Conservation (phyloP, 768 basidiomycete genomes). For the Leccinum imitatum region DNA sequence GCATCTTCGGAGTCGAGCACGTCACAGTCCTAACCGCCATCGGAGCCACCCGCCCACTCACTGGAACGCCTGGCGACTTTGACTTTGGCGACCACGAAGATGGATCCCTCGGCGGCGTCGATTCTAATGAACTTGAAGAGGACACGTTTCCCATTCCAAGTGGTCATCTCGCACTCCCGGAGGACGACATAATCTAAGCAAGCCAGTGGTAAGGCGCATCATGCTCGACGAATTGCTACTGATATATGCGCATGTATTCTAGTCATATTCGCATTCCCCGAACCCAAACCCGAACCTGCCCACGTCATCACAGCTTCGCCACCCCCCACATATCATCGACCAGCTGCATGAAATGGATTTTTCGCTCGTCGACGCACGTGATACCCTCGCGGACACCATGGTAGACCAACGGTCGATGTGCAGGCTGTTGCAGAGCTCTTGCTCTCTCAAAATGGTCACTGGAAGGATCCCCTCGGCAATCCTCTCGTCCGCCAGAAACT, state of each 20-base stretch:
- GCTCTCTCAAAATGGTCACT: no score
- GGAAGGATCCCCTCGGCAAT: no score
- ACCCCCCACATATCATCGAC: constrained; percentile 85
- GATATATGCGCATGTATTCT: not conserved
- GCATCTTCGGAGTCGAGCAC: constrained; percentile 19
- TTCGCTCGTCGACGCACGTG: constrained; percentile 70
- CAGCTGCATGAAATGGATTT: constrained; percentile 97
- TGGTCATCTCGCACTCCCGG: constrained; percentile 27
- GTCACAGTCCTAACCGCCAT: not conserved
- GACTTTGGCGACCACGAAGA: constrained; percentile 63
- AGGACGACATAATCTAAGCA: constrained; percentile 68
- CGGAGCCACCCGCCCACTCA: constrained; percentile 17
- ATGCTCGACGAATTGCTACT: not conserved
- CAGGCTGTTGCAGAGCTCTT: constrained; percentile 57
- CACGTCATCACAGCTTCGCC: constrained; percentile 42
- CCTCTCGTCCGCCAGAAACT: no score
- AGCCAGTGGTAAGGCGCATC: constrained; percentile 45
- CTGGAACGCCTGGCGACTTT: constrained; percentile 49
- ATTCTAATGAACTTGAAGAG: constrained; percentile 34
- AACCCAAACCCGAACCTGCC: constrained; percentile 10
- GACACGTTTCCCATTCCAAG: constrained; percentile 10
- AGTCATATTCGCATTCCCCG: constrained; percentile 6
- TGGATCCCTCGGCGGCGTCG: constrained; percentile 30
- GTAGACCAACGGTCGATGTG: constrained; percentile 59
- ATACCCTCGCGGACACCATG: constrained; percentile 69